Base-by-base conservation (phyloP, 2,329 filamentous ascomycete genomes). In the Ophidiomyces ophidiicola region DNA sequence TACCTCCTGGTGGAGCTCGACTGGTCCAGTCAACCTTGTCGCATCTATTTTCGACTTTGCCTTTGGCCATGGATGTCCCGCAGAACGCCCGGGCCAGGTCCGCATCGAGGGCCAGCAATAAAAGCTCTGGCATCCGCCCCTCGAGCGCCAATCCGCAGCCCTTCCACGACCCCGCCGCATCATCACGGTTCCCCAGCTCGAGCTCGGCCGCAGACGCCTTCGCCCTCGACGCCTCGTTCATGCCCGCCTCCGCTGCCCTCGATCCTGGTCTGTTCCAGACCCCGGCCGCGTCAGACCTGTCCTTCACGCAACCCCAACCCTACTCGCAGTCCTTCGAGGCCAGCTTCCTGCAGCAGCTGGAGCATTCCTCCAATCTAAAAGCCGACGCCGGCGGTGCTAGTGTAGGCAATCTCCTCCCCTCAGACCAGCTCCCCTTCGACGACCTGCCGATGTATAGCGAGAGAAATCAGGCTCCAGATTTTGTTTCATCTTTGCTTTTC, bases 281-380 rank as follows among this genome's bases (percentile, higher is more conserved):
- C 21, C 46, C 57, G 25, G 51, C 50, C 25, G 50, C 54, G 25
- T 46, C 54, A 31, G 56, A 59, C 33, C 59, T 58, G 35, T 50
- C 50, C 43, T 60, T 56, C 42, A 49, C 53, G 21, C 56, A 54
- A 47, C 55, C 51, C 32, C 51, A 58, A 15, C 49, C 53, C 23
- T 56, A 57, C 24, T 50, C 57, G 39, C 57, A 59, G 36, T 54
- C 58, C 3, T 63, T 62, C 46, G 57, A 62, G 39, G 48, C 58
- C 23, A 55, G 50, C 35, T 53, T 62, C 32, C 48, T 56, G 29
- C 53, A 49, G 44, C 58, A 60, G 39, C 46, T 63, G 12, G 54
- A 61, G 23, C 57, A 57, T 10, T 55, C 53, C 17, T 43, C 48
- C 21, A 51, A 45, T 31, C 44, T 57, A 23, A 44, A 53, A 42